A percentile compares a stretch with the other conserved stretches of the same genome.
Conservation (phyloP, 78 protist genomes). For the Reticulomyxa filosa region DNA sequence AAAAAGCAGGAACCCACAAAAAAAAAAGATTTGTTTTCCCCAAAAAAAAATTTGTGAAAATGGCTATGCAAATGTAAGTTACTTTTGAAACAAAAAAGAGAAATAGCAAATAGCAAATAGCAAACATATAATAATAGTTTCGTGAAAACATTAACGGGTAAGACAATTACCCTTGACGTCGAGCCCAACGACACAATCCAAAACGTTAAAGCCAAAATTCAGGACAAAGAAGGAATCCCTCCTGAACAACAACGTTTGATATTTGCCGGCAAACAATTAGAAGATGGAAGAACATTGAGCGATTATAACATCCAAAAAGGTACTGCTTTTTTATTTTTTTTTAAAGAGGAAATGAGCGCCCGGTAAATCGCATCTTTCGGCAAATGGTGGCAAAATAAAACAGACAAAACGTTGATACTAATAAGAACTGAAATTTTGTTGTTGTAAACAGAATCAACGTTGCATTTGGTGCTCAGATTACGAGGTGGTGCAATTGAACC, state of each 20-base stretch:
- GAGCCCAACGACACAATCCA: slow-evolving; percentile 84
- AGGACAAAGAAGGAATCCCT: slow-evolving; percentile 98
- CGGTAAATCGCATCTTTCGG: not conserved
- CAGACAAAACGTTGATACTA: not conserved
- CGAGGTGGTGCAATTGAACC: slow-evolving; percentile 97
- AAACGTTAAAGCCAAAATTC: slow-evolving; percentile 85
- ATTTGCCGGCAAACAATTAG: slow-evolving; percentile 55
- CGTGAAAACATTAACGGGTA: slow-evolving; percentile 91
- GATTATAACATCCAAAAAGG: slow-evolving; percentile 61
- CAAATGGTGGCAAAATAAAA: not conserved
- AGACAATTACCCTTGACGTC: slow-evolving; percentile 92
- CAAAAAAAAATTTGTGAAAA: too few relatives aligned
- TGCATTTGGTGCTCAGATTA: slow-evolving; percentile 69
- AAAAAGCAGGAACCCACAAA: too few relatives aligned
- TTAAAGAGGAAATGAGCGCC: not conserved
- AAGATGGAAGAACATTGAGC: slow-evolving; percentile 54
- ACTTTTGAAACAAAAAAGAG: too few relatives aligned
- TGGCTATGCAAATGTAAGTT: too few relatives aligned
- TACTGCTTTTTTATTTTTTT: not conserved
- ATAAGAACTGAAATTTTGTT: not conserved
- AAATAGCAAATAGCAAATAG: too few relatives aligned
- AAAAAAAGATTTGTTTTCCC: too few relatives aligned
- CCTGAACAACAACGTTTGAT: slow-evolving; percentile 44
- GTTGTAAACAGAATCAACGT: slow-evolving; percentile 9
- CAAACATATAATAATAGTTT: slow-evolving; percentile 51